Conservation (phyloP, 164 flowering plant species). For the Dillenia turbinata region DNA sequence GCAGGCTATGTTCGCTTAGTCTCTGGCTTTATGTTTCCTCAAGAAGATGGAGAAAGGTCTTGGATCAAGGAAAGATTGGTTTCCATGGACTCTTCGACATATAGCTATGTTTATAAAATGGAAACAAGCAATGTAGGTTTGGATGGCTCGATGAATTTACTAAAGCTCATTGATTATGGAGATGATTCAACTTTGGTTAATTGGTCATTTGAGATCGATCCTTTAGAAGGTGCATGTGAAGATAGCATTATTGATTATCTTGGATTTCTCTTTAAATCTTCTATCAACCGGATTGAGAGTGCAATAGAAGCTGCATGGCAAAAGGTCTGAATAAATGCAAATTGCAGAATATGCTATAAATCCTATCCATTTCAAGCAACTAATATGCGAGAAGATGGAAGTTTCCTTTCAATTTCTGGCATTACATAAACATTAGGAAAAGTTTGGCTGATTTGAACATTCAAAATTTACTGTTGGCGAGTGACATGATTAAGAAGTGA, state of each 20-base stretch:
- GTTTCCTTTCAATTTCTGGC: no score
- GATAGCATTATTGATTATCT: conserved; percentile 45
- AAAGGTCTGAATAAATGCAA: no score
- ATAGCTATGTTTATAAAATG: conserved; percentile 41
- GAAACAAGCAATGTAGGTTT: conserved; percentile 59
- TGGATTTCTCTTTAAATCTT: conserved; percentile 55
- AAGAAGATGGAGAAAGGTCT: conserved; percentile 53
- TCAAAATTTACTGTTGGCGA: no score
- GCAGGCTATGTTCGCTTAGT: conserved; percentile 46
- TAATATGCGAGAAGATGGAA: no score
- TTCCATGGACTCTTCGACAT: conserved; percentile 31
- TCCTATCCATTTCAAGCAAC: no score
- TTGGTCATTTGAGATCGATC: conserved; percentile 50
- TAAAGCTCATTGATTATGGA: conserved; percentile 47
- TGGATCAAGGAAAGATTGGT: conserved; percentile 63
- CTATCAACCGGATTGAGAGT: conserved; percentile 43
- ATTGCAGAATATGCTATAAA: no score
- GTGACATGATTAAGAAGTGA: neutral
- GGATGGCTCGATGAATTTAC: conserved; percentile 50
- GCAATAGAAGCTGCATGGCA: conserved; percentile 21
- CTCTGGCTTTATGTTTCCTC: conserved; percentile 74
- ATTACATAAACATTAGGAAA: no score
- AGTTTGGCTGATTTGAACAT: no score
- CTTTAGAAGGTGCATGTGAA: conserved; percentile 40
- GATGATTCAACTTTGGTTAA: conserved; percentile 37